These are phyloP conservation scores for Myxozyma sirexii DNA, from an alignment of 805 yeast genomes.

Conservation along the genomic window DNA sequence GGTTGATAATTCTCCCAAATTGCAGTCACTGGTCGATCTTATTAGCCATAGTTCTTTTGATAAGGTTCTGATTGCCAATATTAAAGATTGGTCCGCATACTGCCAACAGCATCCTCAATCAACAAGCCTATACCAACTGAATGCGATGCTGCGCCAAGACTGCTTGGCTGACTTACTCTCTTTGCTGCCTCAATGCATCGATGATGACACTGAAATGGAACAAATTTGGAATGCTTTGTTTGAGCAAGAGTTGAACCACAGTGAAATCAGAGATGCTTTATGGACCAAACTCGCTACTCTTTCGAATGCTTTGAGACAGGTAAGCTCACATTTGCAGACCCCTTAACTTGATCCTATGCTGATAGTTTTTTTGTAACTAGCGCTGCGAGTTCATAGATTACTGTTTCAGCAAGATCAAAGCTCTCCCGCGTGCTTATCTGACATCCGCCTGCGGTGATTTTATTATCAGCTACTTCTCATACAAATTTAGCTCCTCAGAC, in stretches of 20 bases:
- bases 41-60: background rate
- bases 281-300: constrained; percentile 11
- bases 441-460: constrained; percentile 14
- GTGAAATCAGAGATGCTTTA: constrained; percentile 6
- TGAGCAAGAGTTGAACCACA: background rate
- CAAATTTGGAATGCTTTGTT: constrained; percentile 10
- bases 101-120: constrained; percentile 2
- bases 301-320: constrained; percentile 3
- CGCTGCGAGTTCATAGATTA: constrained; percentile 20
- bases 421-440: constrained; percentile 1
- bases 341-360: too few relatives aligned
- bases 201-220: background rate
- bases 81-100: constrained; percentile 3
- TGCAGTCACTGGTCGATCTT: background rate
- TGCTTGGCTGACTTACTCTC: constrained; percentile 4
- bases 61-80: constrained; percentile 7
- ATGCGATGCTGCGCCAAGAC: constrained; percentile 21
- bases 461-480: constrained; percentile 10
- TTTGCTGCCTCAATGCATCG: constrained; percentile 4
- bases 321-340: too few relatives aligned
- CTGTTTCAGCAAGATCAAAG: constrained; percentile 16
- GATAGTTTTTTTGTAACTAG: background rate
- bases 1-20: background rate
- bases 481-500: background rate
- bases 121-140: constrained; percentile 7